These are phyloP conservation scores for Epichloe sp. DNA, from an alignment of 2,329 filamentous ascomycete genomes.

Conservation along the genomic window DNA sequence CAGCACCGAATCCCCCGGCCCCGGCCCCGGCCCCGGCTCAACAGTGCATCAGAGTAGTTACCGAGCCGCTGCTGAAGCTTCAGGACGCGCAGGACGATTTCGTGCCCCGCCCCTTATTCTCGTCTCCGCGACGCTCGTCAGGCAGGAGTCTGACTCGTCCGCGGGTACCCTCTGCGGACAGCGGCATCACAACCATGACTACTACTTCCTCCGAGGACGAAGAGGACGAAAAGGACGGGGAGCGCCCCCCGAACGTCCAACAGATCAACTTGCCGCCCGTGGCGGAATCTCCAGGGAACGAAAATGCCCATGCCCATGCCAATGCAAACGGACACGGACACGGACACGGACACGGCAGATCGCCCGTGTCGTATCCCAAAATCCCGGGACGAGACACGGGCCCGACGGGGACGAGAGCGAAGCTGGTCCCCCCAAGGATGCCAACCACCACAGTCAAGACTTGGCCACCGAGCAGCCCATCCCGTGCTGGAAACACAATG, in stretches of 20 bases:
- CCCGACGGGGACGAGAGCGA: slow-evolving; percentile 5
- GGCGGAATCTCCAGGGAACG: slow-evolving; percentile 29
- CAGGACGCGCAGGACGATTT: slow-evolving; percentile 1
- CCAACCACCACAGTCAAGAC: slow-evolving; percentile 10
- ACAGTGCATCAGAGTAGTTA: slow-evolving; percentile 3
- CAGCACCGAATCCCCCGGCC: not conserved
- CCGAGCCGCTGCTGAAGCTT: not conserved
- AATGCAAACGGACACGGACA: not conserved
- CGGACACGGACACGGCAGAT: slow-evolving; percentile 11
- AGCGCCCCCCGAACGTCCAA: slow-evolving; percentile 11
- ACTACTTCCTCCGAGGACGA: slow-evolving; percentile 17
- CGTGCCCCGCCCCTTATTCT: slow-evolving; percentile 13
- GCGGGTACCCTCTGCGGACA: slow-evolving; percentile 16
- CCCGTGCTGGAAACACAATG: slow-evolving; percentile 15
- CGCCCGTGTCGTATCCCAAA: slow-evolving; percentile 19
- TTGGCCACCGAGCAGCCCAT: not conserved
- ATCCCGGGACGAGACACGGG: slow-evolving; percentile 13
- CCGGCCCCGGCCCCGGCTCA: not conserved
- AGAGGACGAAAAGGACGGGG: slow-evolving; percentile 9
- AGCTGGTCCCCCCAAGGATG: slow-evolving; percentile 19
- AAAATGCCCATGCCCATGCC: not conserved
- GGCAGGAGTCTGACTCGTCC: slow-evolving; percentile 12
- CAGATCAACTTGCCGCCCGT: slow-evolving; percentile 33
- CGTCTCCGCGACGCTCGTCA: slow-evolving; percentile 11
- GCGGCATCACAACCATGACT: slow-evolving; percentile 19